Conservation (phyloP, 2,329 filamentous ascomycete species). For the Aspergillus phoenicis region DNA sequence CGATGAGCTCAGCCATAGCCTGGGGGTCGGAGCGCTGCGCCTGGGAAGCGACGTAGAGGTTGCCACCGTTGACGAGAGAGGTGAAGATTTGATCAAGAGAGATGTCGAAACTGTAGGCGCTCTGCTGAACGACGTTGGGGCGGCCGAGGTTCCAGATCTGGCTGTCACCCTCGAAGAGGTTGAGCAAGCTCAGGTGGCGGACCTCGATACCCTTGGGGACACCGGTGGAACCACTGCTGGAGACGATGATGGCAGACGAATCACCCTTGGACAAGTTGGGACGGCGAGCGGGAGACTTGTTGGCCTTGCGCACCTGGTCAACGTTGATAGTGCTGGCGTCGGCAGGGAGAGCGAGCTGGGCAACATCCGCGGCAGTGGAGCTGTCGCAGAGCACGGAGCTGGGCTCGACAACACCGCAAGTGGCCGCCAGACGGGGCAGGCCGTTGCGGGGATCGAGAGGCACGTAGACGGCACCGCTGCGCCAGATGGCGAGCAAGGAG, state of each 20-base stretch:
- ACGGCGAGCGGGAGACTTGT: neutral
- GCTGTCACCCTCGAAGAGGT: neutral
- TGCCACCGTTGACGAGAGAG: conserved; percentile 7
- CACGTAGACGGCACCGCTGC: conserved; percentile 36
- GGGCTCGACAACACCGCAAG: conserved; percentile 20
- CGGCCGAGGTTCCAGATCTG: neutral
- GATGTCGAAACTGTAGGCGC: conserved; percentile 9
- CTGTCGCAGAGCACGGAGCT: conserved; percentile 15
- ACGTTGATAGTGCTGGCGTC: neutral
- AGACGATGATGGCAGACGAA: neutral
- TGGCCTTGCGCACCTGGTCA: neutral
- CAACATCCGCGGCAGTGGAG: neutral
- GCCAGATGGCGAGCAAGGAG: conserved; percentile 37
- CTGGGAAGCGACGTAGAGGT: neutral
- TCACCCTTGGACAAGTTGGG: neutral
- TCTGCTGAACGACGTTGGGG: conserved; percentile 10
- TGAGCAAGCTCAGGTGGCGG: neutral
- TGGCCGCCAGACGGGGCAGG: conserved; percentile 26
- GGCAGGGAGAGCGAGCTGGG: neutral
- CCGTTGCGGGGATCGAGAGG: conserved; percentile 36
- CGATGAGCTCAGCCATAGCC: neutral
- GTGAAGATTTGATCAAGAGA: conserved; percentile 8
- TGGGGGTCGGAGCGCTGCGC: neutral
- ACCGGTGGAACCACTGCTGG: conserved; percentile 15
- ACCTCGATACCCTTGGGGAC: conserved; percentile 13